A percentile compares a stretch with the other conserved stretches of the same genome.
Evolutionary conservation across 2,329 filamentous ascomycete species (phyloP).

Genomic region (Knoxdaviesia capensis): DNA sequence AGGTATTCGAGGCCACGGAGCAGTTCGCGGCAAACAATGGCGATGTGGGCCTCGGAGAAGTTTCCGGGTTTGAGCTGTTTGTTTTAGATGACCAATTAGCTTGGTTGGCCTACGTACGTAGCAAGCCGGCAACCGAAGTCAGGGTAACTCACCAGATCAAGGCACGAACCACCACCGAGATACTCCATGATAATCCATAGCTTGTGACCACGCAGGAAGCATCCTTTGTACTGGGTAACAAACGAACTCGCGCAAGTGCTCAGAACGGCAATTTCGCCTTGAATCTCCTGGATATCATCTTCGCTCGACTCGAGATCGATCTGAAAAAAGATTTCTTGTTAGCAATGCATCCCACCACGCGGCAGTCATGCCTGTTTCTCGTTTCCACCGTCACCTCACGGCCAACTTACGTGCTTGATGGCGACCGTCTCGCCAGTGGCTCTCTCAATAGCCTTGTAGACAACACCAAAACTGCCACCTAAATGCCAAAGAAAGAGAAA

Average conservation of each 20-base stretch:
- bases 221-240: conserved; percentile 91
- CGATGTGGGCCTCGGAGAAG: conserved; percentile 78
- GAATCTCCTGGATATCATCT: conserved; percentile 95
- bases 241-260: conserved; percentile 87
- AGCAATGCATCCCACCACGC: too few species aligned
- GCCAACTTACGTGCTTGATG: conserved; percentile 67
- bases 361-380: too few species aligned
- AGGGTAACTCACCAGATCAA: conserved; percentile 52
- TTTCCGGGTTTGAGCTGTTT: conserved; percentile 67
- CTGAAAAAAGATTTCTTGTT: conserved; percentile 22
- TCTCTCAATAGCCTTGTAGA: conserved; percentile 91
- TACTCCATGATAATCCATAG: conserved; percentile 99
- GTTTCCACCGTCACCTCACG: too few species aligned
- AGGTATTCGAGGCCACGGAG: conserved; percentile 82
- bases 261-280: conserved; percentile 87
- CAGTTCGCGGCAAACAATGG: conserved; percentile 83
- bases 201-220: conserved; percentile 89
- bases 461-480: conserved; percentile 91
- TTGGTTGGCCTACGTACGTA: conserved; percentile 4
- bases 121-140: not conserved
- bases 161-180: conserved; percentile 80
- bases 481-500: conserved; percentile 1
- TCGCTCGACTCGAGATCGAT: conserved; percentile 98
- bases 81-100: not conserved
- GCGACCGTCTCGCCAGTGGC: conserved; percentile 82